A percentile compares a stretch with the other conserved stretches of the same genome.
phyloP scores from a whole-genome alignment of 768 basidiomycete species.

The Leucosporidium scottii region DNA sequence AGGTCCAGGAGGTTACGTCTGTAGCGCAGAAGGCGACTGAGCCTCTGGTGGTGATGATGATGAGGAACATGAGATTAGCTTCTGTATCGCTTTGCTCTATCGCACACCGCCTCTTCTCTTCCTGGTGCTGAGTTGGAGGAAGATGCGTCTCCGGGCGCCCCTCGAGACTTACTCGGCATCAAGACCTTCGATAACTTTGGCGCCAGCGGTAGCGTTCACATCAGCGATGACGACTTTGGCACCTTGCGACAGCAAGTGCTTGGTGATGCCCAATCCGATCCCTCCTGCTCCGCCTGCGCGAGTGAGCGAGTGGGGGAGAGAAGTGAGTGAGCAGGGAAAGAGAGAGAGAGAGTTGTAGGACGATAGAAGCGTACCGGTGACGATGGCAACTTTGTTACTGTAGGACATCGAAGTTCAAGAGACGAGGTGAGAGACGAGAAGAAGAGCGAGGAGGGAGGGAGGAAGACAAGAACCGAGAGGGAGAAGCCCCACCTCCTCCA shows the following conservation, averaged over 20 bases:
- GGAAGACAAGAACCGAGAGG: too few species aligned
- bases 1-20: constrained; percentile 21
- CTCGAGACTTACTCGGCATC: neutral
- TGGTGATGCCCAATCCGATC: constrained; percentile 25
- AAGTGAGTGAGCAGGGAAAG: too few species aligned
- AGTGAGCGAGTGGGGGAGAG: neutral
- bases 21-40: constrained; percentile 7
- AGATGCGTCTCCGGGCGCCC: neutral
- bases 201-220: constrained; percentile 5
- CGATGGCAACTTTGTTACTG: constrained; percentile 11
- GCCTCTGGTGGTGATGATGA: too few species aligned
- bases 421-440: too few species aligned
- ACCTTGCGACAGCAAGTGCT: constrained; percentile 12
- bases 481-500: too few species aligned
- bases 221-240: constrained; percentile 23
- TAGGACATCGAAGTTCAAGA: neutral
- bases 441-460: too few species aligned
- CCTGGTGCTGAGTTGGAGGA: too few species aligned
- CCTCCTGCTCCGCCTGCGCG: constrained; percentile 6
- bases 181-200: constrained; percentile 6
- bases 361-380: constrained; percentile 9
- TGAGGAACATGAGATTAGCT: too few species aligned
- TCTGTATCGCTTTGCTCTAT: too few species aligned
- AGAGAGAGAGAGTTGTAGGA: neutral
- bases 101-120: neutral